Evolutionary conservation across 441 rosid genomes (phyloP), one percentile per base, ranked within the genome.

Genomic region (Daphne laureola): DNA sequence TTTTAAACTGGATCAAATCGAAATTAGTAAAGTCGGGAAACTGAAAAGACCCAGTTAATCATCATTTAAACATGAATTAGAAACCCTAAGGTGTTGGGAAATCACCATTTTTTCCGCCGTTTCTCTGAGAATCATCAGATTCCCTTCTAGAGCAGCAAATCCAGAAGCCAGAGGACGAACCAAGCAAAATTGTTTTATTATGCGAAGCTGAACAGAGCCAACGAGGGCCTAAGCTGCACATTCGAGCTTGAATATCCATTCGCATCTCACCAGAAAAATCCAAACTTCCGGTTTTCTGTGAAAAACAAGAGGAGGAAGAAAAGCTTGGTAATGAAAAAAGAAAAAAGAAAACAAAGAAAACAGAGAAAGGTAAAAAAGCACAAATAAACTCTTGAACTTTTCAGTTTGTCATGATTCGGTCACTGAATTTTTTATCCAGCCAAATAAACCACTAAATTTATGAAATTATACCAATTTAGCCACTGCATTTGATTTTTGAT

Each of bases 211-310:
- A 55, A 21, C 59, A 70, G 54, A 67, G 67, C 38, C 57, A 54
- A 13, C 43, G 59, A 13, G 67, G 65, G 14, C 43, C 67, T 40
- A 73, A 31, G 61, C 54, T 42, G 12, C 67, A 31, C 54, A 75
- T 58, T 52, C 68, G 67, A 61, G 58, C 74, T 17, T 57, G 76
- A 69, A 72, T 67, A 77, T 79, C 67, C 96, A 85, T 88, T 65
- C 47, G 67, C 56, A 57, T 52, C 55, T 50, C 50, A 31, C 26
- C 8, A 12, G 35, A 48, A 47, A 51, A 49, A 62, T 54, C 58
- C 53, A 0, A 17, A 38, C 38, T 7, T 31, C 2, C 43, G 6
- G 23, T 14, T 23, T 16, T 7, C 58, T 18, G 13, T 18, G 4
- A 9, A 14, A 42, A 42, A 51, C 36, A 48, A 26, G 25, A 21